These are phyloP conservation scores for Teunomyces tritomae DNA, from an alignment of 805 yeast genomes.

Conservation along the genomic window DNA sequence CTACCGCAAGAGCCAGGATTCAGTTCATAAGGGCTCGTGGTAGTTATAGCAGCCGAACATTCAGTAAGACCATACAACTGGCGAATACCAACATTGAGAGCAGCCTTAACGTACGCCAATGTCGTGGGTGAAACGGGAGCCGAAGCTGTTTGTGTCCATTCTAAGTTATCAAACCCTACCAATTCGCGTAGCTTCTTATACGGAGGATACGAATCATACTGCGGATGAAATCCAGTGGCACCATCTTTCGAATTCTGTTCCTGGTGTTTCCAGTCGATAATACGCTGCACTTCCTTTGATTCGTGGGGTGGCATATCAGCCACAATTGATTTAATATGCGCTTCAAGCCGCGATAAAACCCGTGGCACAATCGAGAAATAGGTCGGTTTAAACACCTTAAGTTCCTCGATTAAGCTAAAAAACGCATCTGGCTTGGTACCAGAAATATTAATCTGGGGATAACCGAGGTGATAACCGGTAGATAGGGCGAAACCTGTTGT, in stretches of 20 bases:
- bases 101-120: constrained; percentile 23
- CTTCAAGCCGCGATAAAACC: constrained; percentile 34
- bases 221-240: constrained; percentile 5
- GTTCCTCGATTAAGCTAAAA: constrained; percentile 25
- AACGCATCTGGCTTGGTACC: constrained; percentile 19
- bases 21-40: constrained; percentile 16
- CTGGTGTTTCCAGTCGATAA: constrained; percentile 9
- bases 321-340: constrained; percentile 13
- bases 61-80: constrained; percentile 56
- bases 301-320: constrained; percentile 4
- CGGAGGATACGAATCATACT: constrained; percentile 15
- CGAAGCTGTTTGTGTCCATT: constrained; percentile 29
- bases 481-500: constrained; percentile 42
- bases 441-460: constrained; percentile 32
- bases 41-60: constrained; percentile 21
- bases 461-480: constrained; percentile 52
- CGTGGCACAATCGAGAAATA: constrained; percentile 37
- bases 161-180: constrained; percentile 17
- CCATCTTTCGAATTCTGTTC: constrained; percentile 10
- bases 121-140: constrained; percentile 26
- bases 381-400: constrained; percentile 25
- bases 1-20: constrained; percentile 27
- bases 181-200: constrained; percentile 8
- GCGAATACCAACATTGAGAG: constrained; percentile 37
- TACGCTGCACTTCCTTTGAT: constrained; percentile 5